Base-by-base conservation (phyloP, 2,329 filamentous ascomycete genomes). In the Penicillium sp. region DNA sequence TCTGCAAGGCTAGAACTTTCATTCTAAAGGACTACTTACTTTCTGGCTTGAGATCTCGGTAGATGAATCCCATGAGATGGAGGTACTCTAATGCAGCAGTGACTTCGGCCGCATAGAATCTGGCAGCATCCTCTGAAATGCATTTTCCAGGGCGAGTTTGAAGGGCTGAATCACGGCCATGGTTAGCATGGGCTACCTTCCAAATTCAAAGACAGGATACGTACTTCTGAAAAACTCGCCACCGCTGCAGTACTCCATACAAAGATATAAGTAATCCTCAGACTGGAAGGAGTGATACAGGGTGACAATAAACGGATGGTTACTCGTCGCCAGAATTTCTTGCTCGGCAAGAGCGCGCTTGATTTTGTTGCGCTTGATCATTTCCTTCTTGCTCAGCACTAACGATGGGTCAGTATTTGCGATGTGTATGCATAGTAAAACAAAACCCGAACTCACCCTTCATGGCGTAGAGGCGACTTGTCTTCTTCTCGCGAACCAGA, bases 311-410 rank as follows among this genome's bases (percentile, higher is more conserved):
- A 99, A 99, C 0, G 94, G 94, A 67, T 99, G 94, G 65, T 99
- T 99, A 80, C 93, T 97, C 34, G 94, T 99, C 7, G 94, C 94
- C 47, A 99, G 80, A 60, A 99, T 99, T 74, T 99, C 94, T 71
- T 97, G 94, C 76, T 99, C 94, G 30, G 94, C 94, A 62, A 99
- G 81, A 12, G 94, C 94, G 69, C 94, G 86, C 83, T 99, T 99
- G 78, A 99, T 99, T 83, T 99, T 99, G 81, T 99, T 99, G 52
- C 94, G 89, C 80, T 99, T 99, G 75, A 99, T 99, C 94, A 99
- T 99, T 75, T 99, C 94, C 80, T 97, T 97, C 77, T 99, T 99
- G 82, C 92, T 97, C 74, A 99, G 72, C 5, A 99, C 94, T 97
- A 68, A 13, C 40, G 3, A 46, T 45, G 48, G 34, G 71, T 82